Evolutionary conservation across 1,284 basidiomycete genomes (phyloP), one percentile per base, ranked within the genome.

Genomic region (Agroathelia rolfsii): DNA sequence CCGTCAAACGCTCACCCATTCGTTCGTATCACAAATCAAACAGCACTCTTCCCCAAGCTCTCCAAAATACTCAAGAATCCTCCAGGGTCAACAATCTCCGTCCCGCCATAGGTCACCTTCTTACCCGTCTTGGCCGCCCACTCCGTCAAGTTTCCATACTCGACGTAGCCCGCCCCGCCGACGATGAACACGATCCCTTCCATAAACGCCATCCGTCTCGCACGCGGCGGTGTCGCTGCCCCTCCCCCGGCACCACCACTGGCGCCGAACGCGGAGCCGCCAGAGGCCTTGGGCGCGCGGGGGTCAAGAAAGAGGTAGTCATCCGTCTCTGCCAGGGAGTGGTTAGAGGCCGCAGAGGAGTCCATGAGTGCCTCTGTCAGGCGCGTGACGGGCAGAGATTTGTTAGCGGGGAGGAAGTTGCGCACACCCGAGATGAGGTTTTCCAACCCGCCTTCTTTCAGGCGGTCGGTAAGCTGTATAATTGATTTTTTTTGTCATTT

Each of bases 291-390:
- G 39, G 79, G 66, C 2, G 84, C 76, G 15, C 85, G 78, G 2
- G 95, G 94, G 55, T 99, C 95, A 30, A 99, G 77, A 60, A 86
- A 84, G 26, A 98, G 59, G 58, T 86, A 99, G 28, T 98, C 94
- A 53, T 98, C 95, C 3, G 94, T 96, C 58, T 97, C 94, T 51
- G 86, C 80, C 28, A 96, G 59, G 1, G 93, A 94, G 55, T 93
- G 87, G 32, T 89, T 87, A 9, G 88, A 87, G 2, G 89, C 94
- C 1, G 81, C 69, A 0, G 86, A 77, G 0, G 94, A 93, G 52
- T 99, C 95, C 90, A 98, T 97, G 14, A 99, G 66, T 4, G 94
- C 92, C 48, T 96, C 93, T 1, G 89, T 82, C 15, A 99, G 67
- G 5, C 94, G 78, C 0, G 95, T 97, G 28, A 96, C 77, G 6